Evolutionary conservation across 306 rosid species (phyloP), one percentile per base, ranked within the genome.

Genomic region (Lathyrus tuberosus): DNA sequence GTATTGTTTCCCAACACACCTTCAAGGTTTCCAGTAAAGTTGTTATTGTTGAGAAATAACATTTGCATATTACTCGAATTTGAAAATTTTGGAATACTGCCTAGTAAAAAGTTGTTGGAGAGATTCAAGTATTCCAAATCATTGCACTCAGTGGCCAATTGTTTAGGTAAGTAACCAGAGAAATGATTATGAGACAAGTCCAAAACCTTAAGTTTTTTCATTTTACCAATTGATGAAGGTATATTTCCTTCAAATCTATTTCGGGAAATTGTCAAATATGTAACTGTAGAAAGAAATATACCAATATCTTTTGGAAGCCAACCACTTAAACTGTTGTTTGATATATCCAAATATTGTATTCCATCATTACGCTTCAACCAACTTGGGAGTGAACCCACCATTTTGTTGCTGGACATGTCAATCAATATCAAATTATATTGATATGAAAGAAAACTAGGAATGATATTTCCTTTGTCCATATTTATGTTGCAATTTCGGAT

Each of bases 101-200:
- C 62, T 2, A 6, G 28, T 10, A 79, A 14, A 35, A 5, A 20
- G 44, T 79, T 79, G 22, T 79, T 49, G 40, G 83, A 79, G 18
- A 79, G 46, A 33, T 0, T 44, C 49, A 74, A 5, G 12, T 7
- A 0, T 1, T 0, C 0, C 2, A 74, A 5, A 0, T 0, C 0
- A 8, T 3, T 4, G 5, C 67, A 58, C 0, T 24, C 12, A 0
- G 31, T 42, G 44, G 26, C 22, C 5, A 77, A 2, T 37, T 54
- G 14, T 46, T 24, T 9, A 0, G 74, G 75, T 26, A 79, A 16
- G 46, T 67, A 49, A 4, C 79, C 78, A 0, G 40, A 40, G 20
- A 81, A 67, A 6, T 9, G 0, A 24, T 67, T 81, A 15, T 71
- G 2, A 0, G 84, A 81, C 14, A 81, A 14, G 48, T 81, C 79